Evolutionary conservation across 768 basidiomycete species (phyloP).

Genomic region (Agrocybe praecox): DNA sequence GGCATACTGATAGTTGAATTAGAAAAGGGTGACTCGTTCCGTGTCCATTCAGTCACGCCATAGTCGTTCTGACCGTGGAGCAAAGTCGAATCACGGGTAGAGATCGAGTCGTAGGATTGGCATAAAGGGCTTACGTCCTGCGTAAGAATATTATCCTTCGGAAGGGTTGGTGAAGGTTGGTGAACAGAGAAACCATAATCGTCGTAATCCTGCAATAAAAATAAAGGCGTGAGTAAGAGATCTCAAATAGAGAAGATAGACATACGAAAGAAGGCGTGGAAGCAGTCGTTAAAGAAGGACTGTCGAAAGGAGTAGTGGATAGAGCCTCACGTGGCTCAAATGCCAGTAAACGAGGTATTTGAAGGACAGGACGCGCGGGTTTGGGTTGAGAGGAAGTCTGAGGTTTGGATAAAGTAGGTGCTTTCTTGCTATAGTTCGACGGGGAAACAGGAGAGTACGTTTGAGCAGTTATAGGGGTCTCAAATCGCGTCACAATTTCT

Average conservation of each 20-base stretch:
- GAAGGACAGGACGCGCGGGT: constrained; percentile 4
- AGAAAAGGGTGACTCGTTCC: constrained; percentile 44
- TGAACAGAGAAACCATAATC: constrained; percentile 41
- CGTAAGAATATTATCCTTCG: constrained; percentile 11
- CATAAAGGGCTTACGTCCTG: constrained; percentile 23
- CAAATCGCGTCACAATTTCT: constrained; percentile 71
- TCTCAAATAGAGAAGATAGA: constrained; percentile 10
- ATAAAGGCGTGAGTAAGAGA: constrained; percentile 1
- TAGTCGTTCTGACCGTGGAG: constrained; percentile 41
- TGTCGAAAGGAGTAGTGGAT: constrained; percentile 20
- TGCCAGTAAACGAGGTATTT: neutral
- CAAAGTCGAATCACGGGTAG: constrained; percentile 10
- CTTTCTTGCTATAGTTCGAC: constrained; percentile 1
- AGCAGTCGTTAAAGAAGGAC: constrained; percentile 34
- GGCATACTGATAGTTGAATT: constrained; percentile 36
- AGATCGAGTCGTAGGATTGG: constrained; percentile 7
- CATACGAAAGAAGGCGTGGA: constrained; percentile 49
- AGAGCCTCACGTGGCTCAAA: neutral
- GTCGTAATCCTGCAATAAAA: constrained; percentile 33
- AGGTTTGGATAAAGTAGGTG: neutral
- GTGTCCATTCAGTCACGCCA: constrained; percentile 39
- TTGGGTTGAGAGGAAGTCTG: neutral
- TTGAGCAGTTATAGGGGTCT: constrained; percentile 69
- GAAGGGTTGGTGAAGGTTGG: constrained; percentile 22
- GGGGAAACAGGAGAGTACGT: constrained; percentile 26